A percentile compares a stretch with the other conserved stretches of the same genome.
Conservation (phyloP, 768 basidiomycete species). For the Agaricus blazei region DNA sequence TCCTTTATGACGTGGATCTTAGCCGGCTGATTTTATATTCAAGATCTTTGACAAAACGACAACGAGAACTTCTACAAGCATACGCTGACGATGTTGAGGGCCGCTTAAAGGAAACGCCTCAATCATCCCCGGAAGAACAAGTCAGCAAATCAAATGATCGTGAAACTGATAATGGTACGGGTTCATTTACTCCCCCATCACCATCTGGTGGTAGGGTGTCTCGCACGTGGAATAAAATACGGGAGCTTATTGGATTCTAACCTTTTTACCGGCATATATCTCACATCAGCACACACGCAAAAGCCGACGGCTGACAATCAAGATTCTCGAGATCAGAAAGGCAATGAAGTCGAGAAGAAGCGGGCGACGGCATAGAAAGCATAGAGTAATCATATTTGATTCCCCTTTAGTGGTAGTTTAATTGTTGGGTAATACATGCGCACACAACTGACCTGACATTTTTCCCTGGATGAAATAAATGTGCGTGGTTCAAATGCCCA, state of each 20-base stretch:
- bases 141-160: slow-evolving; percentile 18
- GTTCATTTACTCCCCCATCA: slow-evolving; percentile 54
- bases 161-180: slow-evolving; percentile 68
- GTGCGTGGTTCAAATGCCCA: background rate
- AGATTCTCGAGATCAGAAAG: slow-evolving; percentile 32
- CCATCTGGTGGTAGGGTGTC: slow-evolving; percentile 64
- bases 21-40: slow-evolving; percentile 12
- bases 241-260: slow-evolving; percentile 67
- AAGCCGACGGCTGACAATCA: slow-evolving; percentile 20
- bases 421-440: slow-evolving; percentile 3
- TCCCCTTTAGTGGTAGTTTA: slow-evolving; percentile 3
- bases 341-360: slow-evolving; percentile 40
- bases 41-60: slow-evolving; percentile 78
- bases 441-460: slow-evolving; percentile 8
- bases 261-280: slow-evolving; percentile 45
- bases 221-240: slow-evolving; percentile 63
- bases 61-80: slow-evolving; percentile 82
- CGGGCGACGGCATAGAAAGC: slow-evolving; percentile 38
- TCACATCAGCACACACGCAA: slow-evolving; percentile 21
- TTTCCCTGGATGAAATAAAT: background rate
- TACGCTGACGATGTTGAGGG: slow-evolving; percentile 95
- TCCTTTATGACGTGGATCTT: background rate
- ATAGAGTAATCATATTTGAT: slow-evolving; percentile 12
- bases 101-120: slow-evolving; percentile 11
- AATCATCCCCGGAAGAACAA: slow-evolving; percentile 8